Percentiles rank a stretch among this genome's conserved stretches.
Conservation (phyloP, 257 asterid species). For the Scutellaria minor region DNA sequence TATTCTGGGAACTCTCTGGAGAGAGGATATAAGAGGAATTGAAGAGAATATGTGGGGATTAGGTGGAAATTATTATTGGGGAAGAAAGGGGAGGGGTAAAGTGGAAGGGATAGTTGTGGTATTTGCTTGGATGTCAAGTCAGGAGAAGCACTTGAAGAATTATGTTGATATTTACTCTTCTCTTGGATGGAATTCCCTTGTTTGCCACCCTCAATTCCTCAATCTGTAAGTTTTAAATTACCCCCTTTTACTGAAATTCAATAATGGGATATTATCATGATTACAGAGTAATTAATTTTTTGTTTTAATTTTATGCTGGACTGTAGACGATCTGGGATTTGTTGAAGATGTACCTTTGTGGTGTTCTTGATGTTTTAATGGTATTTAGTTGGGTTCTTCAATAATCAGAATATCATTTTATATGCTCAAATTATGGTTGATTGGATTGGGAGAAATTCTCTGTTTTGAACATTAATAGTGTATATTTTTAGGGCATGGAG, state of each 20-base stretch:
- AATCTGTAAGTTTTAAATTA: slow-evolving; percentile 57
- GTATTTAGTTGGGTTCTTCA: slow-evolving; percentile 2
- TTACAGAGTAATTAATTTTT: slow-evolving; percentile 13
- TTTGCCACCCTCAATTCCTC: slow-evolving; percentile 87
- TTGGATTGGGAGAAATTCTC: neutral
- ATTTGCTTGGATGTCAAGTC: slow-evolving; percentile 90
- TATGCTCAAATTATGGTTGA: slow-evolving; percentile 9
- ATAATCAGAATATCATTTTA: neutral
- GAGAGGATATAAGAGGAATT: slow-evolving; percentile 8
- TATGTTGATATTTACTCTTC: slow-evolving; percentile 77
- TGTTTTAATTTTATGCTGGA: slow-evolving; percentile 4
- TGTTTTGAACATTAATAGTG: neutral
- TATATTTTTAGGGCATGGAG: slow-evolving; percentile 7
- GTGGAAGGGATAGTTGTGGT: slow-evolving; percentile 87
- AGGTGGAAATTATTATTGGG: slow-evolving; percentile 88
- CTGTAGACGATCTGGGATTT: slow-evolving; percentile 6
- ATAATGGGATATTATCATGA: too few species aligned
- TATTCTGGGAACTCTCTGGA: slow-evolving; percentile 27
- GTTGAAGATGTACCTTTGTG: neutral
- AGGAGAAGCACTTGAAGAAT: slow-evolving; percentile 73
- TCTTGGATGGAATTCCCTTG: slow-evolving; percentile 87
- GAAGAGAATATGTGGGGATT: slow-evolving; percentile 79
- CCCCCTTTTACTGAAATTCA: neutral
- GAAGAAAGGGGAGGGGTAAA: slow-evolving; percentile 67
- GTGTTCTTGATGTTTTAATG: slow-evolving; percentile 6